Evolutionary conservation across 345 rosid genomes (phyloP).

Genomic region (Eucalyptus paniculata): DNA sequence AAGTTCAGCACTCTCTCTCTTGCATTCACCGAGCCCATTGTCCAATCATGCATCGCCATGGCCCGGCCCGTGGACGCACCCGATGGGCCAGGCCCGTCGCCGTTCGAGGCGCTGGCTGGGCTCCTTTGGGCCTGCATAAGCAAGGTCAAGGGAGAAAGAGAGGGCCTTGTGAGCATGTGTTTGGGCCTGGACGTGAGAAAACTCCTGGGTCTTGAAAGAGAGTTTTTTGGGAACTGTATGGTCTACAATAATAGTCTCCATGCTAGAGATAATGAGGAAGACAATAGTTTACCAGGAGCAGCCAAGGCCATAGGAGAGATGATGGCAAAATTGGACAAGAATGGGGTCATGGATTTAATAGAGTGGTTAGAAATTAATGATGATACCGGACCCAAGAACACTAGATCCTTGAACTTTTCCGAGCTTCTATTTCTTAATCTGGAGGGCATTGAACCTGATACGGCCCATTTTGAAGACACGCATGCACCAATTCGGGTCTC

Average conservation of each 20-base stretch:
- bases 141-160: conserved; percentile 17
- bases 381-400: not conserved
- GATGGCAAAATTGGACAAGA: conserved; percentile 16
- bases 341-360: conserved; percentile 40
- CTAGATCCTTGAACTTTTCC: conserved; percentile 3
- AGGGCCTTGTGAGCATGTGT: conserved; percentile 33
- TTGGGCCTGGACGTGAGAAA: conserved; percentile 44
- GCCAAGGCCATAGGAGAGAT: conserved; percentile 17
- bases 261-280: not conserved
- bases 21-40: conserved; percentile 23
- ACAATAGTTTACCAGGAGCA: conserved; percentile 4
- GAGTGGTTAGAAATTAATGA: conserved; percentile 32
- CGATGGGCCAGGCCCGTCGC: not conserved
- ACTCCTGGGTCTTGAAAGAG: conserved; percentile 26
- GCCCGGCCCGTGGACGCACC: not conserved
- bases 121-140: conserved; percentile 55
- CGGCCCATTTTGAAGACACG: conserved; percentile 26
- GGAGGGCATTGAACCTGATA: conserved; percentile 18
- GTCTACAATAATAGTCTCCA: conserved; percentile 20
- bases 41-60: conserved; percentile 24
- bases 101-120: conserved; percentile 39
- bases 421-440: conserved; percentile 37
- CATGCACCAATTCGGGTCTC: conserved; percentile 15
- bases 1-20: conserved; percentile 20
- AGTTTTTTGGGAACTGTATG: conserved; percentile 66